These are phyloP conservation scores for Fistulifera solaris DNA, from an alignment of 108 stramenopile genomes.

Conservation along the genomic window DNA sequence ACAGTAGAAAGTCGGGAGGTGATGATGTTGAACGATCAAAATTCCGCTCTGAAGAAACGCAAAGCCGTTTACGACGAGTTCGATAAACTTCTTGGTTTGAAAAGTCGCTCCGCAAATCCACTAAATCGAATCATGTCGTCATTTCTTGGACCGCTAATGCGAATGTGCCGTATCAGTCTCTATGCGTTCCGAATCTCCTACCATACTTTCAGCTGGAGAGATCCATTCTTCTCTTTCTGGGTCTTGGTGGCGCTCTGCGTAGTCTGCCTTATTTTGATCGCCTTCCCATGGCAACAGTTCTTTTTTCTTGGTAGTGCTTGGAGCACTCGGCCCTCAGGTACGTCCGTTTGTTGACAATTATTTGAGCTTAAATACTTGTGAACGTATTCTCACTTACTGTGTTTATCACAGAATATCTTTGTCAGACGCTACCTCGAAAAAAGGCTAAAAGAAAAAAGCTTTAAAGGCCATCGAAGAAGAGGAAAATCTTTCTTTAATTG, in stretches of 20 bases:
- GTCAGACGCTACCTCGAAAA: slow-evolving; percentile 34
- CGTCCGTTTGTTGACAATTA: slow-evolving; percentile 2
- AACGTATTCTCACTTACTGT: background rate
- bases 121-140: slow-evolving; percentile 30
- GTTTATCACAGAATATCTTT: slow-evolving; percentile 25
- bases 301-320: slow-evolving; percentile 39
- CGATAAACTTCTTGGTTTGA: slow-evolving; percentile 39
- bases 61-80: slow-evolving; percentile 27
- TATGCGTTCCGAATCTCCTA: slow-evolving; percentile 39
- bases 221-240: slow-evolving; percentile 67
- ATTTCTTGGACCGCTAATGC: slow-evolving; percentile 50
- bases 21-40: slow-evolving; percentile 2
- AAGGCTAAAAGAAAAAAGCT: slow-evolving; percentile 11
- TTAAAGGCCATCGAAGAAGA: slow-evolving; percentile 12
- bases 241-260: slow-evolving; percentile 29
- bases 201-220: slow-evolving; percentile 63
- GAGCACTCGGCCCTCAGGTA: slow-evolving; percentile 67
- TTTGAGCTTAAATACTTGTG: background rate
- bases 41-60: background rate
- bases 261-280: slow-evolving; percentile 33
- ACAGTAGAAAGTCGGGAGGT: background rate
- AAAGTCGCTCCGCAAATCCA: slow-evolving; percentile 33
- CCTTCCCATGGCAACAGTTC: slow-evolving; percentile 69
- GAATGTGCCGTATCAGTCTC: slow-evolving; percentile 32
- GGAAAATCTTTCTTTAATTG: background rate